Evolutionary conservation across 768 basidiomycete species (phyloP).

Genomic region (Lyophyllum shimeji): DNA sequence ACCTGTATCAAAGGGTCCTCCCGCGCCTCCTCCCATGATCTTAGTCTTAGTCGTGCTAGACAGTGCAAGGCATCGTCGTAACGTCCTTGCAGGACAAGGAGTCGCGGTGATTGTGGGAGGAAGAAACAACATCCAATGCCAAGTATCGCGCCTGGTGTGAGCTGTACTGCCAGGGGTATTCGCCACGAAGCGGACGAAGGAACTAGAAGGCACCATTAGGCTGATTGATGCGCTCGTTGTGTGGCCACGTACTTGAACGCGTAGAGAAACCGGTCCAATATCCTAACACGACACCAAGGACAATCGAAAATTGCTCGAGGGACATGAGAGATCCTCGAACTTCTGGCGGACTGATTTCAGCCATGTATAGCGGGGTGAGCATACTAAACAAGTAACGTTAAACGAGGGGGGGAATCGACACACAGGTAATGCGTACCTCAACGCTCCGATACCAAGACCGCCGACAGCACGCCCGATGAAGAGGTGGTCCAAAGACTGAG

Average conservation of each 20-base stretch:
- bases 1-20: constrained; percentile 55
- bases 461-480: constrained; percentile 74
- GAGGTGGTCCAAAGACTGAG: constrained; percentile 54
- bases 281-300: constrained; percentile 77
- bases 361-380: constrained; percentile 78
- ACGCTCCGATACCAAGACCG: constrained; percentile 74
- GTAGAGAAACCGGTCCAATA: constrained; percentile 84
- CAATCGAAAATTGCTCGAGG: constrained; percentile 79
- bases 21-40: constrained; percentile 41
- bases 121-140: constrained; percentile 58
- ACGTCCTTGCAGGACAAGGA: constrained; percentile 55
- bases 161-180: constrained; percentile 71
- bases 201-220: constrained; percentile 35
- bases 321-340: constrained; percentile 77
- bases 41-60: constrained; percentile 55
- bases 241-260: constrained; percentile 47
- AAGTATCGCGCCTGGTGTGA: constrained; percentile 67
- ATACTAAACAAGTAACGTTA: constrained; percentile 42
- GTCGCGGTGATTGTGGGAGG: constrained; percentile 62
- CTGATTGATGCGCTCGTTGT: not conserved
- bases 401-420: constrained; percentile 12
- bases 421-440: constrained; percentile 42
- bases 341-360: constrained; percentile 82
- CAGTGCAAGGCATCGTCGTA: constrained; percentile 57
- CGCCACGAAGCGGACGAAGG: constrained; percentile 69